phyloP scores from a whole-genome alignment of 1,284 basidiomycete genomes.

The Sporisorium exsertum region DNA sequence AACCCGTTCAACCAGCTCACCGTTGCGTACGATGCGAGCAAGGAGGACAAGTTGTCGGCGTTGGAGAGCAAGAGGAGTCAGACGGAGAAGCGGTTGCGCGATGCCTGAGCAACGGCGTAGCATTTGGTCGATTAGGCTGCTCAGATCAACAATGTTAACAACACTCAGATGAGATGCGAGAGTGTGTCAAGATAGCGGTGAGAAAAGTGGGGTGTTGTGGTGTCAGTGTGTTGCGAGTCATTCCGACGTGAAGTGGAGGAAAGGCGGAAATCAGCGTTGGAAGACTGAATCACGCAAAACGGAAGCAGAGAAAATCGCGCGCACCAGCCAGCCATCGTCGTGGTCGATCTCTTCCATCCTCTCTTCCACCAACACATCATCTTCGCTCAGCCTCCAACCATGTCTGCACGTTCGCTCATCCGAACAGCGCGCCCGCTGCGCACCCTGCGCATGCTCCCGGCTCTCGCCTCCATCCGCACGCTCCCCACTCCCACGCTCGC shows the following conservation, averaged over 20 bases:
- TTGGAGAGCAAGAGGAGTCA: conserved; percentile 73
- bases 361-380: neutral
- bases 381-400: neutral
- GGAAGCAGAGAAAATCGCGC: neutral
- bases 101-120: neutral
- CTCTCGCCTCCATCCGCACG: neutral
- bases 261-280: conserved; percentile 2
- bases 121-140: no score
- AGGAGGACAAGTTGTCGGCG: conserved; percentile 82
- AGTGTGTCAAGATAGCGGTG: neutral
- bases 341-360: neutral
- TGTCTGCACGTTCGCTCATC: conserved; percentile 13
- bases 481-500: no score
- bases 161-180: no score
- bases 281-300: neutral
- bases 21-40: conserved; percentile 82
- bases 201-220: neutral
- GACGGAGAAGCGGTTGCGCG: conserved; percentile 59
- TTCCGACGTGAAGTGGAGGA: neutral
- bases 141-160: no score
- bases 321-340: conserved; percentile 8
- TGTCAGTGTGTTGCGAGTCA: neutral
- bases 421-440: conserved; percentile 3
- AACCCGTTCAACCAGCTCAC: conserved; percentile 78
- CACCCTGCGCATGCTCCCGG: neutral